Percentiles rank a stretch among this genome's conserved stretches.
phyloP scores from a whole-genome alignment of 176 grass and related monocot genomes.

The Urochloa ruziziensis region DNA sequence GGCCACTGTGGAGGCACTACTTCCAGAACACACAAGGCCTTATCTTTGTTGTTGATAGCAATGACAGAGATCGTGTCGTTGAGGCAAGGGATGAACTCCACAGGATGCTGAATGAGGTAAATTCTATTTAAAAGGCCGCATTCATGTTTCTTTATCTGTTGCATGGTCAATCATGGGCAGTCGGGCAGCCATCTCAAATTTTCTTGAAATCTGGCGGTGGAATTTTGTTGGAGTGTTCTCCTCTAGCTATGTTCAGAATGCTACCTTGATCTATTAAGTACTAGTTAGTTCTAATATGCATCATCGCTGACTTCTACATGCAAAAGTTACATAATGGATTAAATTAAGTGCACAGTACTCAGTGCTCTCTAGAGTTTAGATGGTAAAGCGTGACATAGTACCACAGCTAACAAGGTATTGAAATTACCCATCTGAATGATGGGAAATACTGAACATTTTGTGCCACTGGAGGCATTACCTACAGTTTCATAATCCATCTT shows the following conservation, averaged over 20 bases:
- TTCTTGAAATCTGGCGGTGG: not conserved
- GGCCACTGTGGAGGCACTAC: conserved; percentile 78
- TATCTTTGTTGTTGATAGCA: conserved; percentile 79
- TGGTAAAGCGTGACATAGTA: not conserved
- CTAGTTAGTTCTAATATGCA: not conserved
- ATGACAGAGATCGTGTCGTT: conserved; percentile 82
- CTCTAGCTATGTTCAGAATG: not conserved
- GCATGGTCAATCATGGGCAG: not conserved
- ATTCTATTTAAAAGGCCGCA: not conserved
- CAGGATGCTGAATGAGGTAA: conserved; percentile 73
- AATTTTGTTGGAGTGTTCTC: not conserved
- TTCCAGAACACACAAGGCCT: conserved; percentile 80
- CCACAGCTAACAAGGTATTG: not conserved
- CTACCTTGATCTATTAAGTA: not conserved
- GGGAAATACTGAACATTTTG: not conserved
- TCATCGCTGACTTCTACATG: not conserved
- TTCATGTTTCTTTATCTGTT: not conserved
- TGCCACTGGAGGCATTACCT: not conserved
- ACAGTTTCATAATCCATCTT: not conserved
- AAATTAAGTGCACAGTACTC: not conserved
- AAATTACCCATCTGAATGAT: not conserved
- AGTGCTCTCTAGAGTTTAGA: not conserved
- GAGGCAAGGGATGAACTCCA: conserved; percentile 81
- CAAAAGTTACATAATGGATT: not conserved
- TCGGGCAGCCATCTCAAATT: not conserved